Base-by-base conservation (phyloP, 2,329 filamentous ascomycete species). In the Ophiocordyceps sinensis region DNA sequence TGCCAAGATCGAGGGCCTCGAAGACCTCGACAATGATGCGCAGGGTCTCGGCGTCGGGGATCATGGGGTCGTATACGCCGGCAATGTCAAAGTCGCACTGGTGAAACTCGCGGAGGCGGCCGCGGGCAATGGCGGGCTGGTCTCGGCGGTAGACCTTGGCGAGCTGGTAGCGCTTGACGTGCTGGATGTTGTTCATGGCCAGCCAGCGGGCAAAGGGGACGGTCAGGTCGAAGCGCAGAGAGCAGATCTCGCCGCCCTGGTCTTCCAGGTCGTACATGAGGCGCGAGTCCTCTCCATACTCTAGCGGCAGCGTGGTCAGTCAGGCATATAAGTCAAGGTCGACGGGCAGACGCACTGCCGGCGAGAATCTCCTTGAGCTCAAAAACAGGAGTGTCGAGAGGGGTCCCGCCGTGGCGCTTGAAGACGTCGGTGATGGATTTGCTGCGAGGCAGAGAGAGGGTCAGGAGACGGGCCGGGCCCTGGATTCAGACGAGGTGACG, bases 11-110 rank as follows among this genome's bases (percentile, higher is more conserved):
- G 30, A 95, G 68, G 38, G 75, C 75, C 50, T 89, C 77, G 54
- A 95, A 94, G 34, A 94, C 82, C 58, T 95, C 87, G 52, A 77
- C 79, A 42, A 85, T 76, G 49, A 95, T 87, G 43, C 82, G 75
- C 51, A 96, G 65, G 44, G 94, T 82, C 65, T 95, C 88, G 31
- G 87, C 84, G 56, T 95, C 89, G 43, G 88, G 85, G 23, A 94
- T 73, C 87, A 95, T 94, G 41, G 85, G 65, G 58, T 94, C 89
- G 65, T 86, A 93, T 35, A 67, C 69, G 45, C 88, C 87, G 12
- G 88, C 88, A 63, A 95, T 89, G 58, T 95, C 88, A 56, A 95
- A 93, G 64, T 96, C 89, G 66, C 88, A 95, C 63, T 95, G 88
- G 67, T 93, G 94, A 63, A 94, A 94, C 64, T 95, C 89, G 55